Conservation (phyloP, 257 asterid genomes). For the Solanum dulcamara region DNA sequence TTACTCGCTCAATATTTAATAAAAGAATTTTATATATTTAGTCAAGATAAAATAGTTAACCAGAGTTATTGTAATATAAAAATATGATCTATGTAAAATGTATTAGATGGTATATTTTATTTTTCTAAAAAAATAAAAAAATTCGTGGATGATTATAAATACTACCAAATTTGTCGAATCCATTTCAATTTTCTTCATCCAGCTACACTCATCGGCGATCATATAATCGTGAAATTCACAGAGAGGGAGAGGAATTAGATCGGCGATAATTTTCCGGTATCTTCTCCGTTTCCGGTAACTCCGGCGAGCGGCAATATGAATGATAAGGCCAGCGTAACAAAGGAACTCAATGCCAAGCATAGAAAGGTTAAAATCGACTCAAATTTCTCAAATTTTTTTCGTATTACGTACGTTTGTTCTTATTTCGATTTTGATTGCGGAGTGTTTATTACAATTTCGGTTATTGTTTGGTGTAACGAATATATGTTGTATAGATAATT, state of each 20-base stretch:
- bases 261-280: constrained; percentile 6
- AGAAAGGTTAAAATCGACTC: constrained; percentile 50
- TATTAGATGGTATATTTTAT: neutral
- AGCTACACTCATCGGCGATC: neutral
- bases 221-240: too few species aligned
- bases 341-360: constrained; percentile 92
- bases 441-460: neutral
- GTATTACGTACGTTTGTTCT: neutral
- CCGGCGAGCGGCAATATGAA: constrained; percentile 42
- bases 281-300: neutral
- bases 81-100: too few species aligned
- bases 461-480: neutral
- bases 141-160: too few species aligned
- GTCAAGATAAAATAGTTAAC: too few species aligned
- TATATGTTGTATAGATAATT: neutral
- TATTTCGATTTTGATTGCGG: neutral
- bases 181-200: neutral
- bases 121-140: neutral
- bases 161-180: neutral
- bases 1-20: neutral
- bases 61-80: neutral
- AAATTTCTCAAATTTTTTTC: neutral
- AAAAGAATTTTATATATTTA: too few species aligned
- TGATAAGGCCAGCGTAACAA: constrained; percentile 84
- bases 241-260: constrained; percentile 24